A percentile compares a stretch with the other conserved stretches of the same genome.
Conservation (phyloP, 2,329 filamentous ascomycete genomes). For the Aspergillus amoenus region DNA sequence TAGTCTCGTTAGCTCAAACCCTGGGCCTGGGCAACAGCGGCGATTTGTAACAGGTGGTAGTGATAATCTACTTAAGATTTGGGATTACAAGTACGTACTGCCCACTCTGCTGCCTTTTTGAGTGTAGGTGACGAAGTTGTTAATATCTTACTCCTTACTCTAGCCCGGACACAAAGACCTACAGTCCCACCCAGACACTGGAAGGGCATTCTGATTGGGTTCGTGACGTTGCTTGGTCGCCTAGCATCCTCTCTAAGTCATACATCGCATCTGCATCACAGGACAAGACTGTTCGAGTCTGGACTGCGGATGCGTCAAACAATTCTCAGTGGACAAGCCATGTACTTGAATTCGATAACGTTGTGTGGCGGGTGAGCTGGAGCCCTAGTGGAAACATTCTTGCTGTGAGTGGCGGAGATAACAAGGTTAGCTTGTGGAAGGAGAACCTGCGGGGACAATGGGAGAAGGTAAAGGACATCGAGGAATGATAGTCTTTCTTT, state of each 20-base stretch:
- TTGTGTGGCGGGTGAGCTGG: constrained; percentile 97
- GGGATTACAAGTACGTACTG: constrained; percentile 68
- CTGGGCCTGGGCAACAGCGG: constrained; percentile 63
- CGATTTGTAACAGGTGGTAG: constrained; percentile 93
- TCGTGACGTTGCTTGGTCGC: constrained; percentile 94
- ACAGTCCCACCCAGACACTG: constrained; percentile 58
- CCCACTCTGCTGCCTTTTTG: neutral
- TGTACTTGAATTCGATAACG: constrained; percentile 80
- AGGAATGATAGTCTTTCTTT: constrained; percentile 60
- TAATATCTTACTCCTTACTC: neutral
- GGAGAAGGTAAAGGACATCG: constrained; percentile 96
- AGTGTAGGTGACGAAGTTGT: neutral
- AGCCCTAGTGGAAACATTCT: constrained; percentile 94
- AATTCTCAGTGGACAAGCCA: constrained; percentile 79
- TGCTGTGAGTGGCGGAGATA: constrained; percentile 89
- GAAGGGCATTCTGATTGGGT: constrained; percentile 93
- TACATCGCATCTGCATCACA: constrained; percentile 96
- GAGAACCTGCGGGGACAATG: constrained; percentile 95
- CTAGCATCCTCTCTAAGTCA: constrained; percentile 88
- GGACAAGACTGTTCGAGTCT: constrained; percentile 96
- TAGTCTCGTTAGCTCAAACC: constrained; percentile 73
- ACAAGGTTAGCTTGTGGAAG: constrained; percentile 97
- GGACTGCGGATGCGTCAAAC: constrained; percentile 73
- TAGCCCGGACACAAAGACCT: constrained; percentile 53
- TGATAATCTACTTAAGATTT: constrained; percentile 92